phyloP scores from a whole-genome alignment of 2,329 filamentous ascomycete species.

The Pseudogymnoascus sp. region DNA sequence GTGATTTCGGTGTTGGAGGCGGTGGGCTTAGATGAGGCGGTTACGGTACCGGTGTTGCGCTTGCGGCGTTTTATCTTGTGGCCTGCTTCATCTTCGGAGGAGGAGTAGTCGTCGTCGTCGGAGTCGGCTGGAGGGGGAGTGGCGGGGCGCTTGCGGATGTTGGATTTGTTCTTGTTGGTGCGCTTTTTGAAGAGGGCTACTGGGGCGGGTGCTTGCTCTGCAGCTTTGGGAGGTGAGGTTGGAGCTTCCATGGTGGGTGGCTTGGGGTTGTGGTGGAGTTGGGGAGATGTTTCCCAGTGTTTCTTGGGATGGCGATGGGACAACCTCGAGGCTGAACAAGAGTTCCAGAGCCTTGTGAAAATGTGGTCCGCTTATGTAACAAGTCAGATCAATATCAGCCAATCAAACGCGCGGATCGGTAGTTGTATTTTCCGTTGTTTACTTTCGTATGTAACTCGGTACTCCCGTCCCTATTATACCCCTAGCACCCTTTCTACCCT shows the following conservation, averaged over 20 bases:
- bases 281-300: neutral
- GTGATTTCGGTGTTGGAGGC: conserved; percentile 36
- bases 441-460: neutral
- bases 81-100: conserved; percentile 68
- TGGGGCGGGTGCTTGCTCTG: conserved; percentile 48
- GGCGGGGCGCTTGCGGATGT: conserved; percentile 70
- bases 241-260: neutral
- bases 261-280: neutral
- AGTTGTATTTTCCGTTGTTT: conserved; percentile 8
- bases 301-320: neutral
- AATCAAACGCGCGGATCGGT: neutral
- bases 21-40: conserved; percentile 48
- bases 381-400: neutral
- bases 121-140: conserved; percentile 65
- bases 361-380: neutral
- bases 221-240: conserved; percentile 32
- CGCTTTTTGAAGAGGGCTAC: conserved; percentile 80
- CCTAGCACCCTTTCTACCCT: neutral
- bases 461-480: neutral
- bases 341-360: conserved; percentile 6
- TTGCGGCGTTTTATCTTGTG: conserved; percentile 70
- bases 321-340: conserved; percentile 4
- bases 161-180: conserved; percentile 64
- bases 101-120: conserved; percentile 52
- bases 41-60: conserved; percentile 57